These are phyloP conservation scores for Xylariales sp. DNA, from an alignment of 2,329 filamentous ascomycete species.

Conservation along the genomic window DNA sequence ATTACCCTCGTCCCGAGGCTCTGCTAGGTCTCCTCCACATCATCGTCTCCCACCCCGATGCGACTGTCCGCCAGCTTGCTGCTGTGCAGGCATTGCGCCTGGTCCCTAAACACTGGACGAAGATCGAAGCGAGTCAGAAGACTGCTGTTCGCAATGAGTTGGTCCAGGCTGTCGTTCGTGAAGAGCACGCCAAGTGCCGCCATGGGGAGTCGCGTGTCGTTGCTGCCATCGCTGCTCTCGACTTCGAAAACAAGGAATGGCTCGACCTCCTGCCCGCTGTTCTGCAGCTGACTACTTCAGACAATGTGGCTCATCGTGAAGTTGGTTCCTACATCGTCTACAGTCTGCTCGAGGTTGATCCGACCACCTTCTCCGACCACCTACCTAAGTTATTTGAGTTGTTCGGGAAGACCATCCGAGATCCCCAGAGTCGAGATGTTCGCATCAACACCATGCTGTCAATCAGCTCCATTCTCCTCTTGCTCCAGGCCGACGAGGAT, in stretches of 20 bases:
- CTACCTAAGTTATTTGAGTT: slow-evolving; percentile 74
- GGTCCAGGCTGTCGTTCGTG: slow-evolving; percentile 76
- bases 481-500: slow-evolving; percentile 85
- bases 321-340: slow-evolving; percentile 91
- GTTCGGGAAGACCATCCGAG: slow-evolving; percentile 82
- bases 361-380: slow-evolving; percentile 78
- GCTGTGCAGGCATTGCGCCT: slow-evolving; percentile 85
- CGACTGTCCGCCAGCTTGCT: slow-evolving; percentile 78
- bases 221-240: slow-evolving; percentile 77
- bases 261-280: slow-evolving; percentile 73
- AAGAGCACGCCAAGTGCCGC: slow-evolving; percentile 70
- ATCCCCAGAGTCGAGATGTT: slow-evolving; percentile 86
- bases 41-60: slow-evolving; percentile 69
- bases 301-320: slow-evolving; percentile 74
- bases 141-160: slow-evolving; percentile 75
- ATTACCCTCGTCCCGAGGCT: slow-evolving; percentile 80
- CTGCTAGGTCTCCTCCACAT: slow-evolving; percentile 85
- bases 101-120: slow-evolving; percentile 80
- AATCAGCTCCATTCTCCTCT: slow-evolving; percentile 79
- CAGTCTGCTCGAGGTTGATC: slow-evolving; percentile 84
- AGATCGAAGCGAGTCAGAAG: slow-evolving; percentile 71
- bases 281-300: slow-evolving; percentile 71
- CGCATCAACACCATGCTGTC: slow-evolving; percentile 92
- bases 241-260: slow-evolving; percentile 86
- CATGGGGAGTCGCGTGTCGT: slow-evolving; percentile 87